phyloP scores from a whole-genome alignment of 768 basidiomycete genomes.

The Podaxis rugospora region DNA sequence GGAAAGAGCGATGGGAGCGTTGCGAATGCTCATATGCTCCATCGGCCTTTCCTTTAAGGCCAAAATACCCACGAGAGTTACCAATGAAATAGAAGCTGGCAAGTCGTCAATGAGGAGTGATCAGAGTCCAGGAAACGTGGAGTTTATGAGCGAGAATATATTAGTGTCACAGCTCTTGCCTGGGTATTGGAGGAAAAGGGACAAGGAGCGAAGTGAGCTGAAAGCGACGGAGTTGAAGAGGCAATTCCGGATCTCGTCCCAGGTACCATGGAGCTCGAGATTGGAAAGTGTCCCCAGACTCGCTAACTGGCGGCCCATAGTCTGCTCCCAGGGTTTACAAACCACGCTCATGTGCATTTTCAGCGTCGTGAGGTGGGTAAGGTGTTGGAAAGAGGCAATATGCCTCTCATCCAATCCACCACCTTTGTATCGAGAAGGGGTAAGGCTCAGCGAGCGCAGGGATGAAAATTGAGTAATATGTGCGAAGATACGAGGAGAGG shows the following conservation, averaged over 20 bases:
- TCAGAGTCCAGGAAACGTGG: not conserved
- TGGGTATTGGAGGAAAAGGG: not conserved
- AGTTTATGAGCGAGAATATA: not conserved
- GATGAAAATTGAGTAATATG: not conserved
- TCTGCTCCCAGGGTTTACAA: not conserved
- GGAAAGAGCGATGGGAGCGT: not conserved
- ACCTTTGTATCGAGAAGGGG: not conserved
- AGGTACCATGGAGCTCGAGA: not conserved
- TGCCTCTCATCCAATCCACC: not conserved
- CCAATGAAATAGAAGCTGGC: not conserved
- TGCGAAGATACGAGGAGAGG: not conserved
- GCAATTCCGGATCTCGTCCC: not conserved
- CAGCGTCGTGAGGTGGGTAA: not conserved
- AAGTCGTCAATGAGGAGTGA: not conserved
- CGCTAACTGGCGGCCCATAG: not conserved
- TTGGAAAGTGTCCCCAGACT: not conserved
- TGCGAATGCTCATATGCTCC: not conserved
- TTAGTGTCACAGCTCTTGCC: not conserved
- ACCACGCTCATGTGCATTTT: not conserved
- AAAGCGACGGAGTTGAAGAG: not conserved
- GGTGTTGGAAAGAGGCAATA: not conserved
- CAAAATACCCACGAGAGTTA: not conserved
- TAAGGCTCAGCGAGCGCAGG: not conserved
- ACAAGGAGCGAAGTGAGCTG: not conserved
- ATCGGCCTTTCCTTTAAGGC: not conserved